A percentile compares a stretch with the other conserved stretches of the same genome.
Evolutionary conservation across 495 filamentous ascomycete genomes (phyloP).

Genomic region (Cudoniella acicularis): DNA sequence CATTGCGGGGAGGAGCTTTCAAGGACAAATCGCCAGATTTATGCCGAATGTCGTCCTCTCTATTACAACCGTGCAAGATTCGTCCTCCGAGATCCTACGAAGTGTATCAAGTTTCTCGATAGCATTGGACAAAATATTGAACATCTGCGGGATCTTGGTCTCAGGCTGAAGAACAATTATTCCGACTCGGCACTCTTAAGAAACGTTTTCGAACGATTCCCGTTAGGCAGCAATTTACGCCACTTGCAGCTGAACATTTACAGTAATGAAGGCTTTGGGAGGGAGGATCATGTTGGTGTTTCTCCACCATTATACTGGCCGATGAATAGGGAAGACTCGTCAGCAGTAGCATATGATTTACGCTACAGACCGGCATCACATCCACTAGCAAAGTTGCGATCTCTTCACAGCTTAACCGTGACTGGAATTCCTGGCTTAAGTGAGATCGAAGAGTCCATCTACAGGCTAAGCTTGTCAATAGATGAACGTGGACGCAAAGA

Average conservation of each 20-base stretch:
- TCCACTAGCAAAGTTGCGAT: not conserved
- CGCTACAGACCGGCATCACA: not conserved
- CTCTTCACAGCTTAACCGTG: not conserved
- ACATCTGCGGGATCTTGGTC: not conserved
- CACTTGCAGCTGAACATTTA: not conserved
- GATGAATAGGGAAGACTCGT: not conserved
- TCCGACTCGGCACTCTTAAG: not conserved
- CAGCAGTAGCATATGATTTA: not conserved
- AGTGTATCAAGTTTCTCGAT: not conserved
- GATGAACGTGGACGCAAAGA: not conserved
- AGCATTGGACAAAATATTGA: not conserved
- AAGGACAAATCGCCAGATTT: constrained; percentile 2
- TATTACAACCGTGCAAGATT: constrained; percentile 7
- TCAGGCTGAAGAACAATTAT: not conserved
- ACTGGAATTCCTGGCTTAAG: not conserved
- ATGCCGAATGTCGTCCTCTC: constrained; percentile 1
- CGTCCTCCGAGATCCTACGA: not conserved
- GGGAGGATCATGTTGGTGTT: not conserved
- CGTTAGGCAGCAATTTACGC: not conserved
- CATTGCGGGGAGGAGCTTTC: constrained; percentile 10
- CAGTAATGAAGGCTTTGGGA: not conserved
- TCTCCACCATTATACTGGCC: not conserved
- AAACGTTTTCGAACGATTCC: not conserved
- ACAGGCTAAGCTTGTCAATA: not conserved
- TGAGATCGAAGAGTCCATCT: not conserved